Conservation (phyloP, 2,329 filamentous ascomycete genomes). For the Chaetomium globosum region DNA sequence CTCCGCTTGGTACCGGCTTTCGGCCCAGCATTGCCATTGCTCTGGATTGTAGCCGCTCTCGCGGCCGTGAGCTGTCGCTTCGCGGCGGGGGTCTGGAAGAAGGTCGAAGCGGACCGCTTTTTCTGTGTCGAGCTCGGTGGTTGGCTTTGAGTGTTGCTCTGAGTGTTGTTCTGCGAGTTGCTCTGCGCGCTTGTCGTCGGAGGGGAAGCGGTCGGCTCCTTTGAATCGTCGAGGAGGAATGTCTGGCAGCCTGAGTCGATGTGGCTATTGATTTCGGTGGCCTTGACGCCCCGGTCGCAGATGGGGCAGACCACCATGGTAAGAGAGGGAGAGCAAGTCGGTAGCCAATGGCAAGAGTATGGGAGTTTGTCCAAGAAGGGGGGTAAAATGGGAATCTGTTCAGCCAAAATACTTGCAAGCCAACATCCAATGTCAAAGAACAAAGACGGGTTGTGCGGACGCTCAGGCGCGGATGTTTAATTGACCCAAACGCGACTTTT, state of each 20-base stretch:
- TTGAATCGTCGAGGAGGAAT: slow-evolving; percentile 60
- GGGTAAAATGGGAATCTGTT: slow-evolving; percentile 9
- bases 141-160: slow-evolving; percentile 41
- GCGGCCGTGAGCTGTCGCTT: slow-evolving; percentile 52
- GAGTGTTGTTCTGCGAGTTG: slow-evolving; percentile 38
- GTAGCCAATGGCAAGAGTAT: neutral
- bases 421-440: neutral
- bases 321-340: neutral
- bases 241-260: slow-evolving; percentile 80
- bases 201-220: slow-evolving; percentile 32
- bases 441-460: neutral
- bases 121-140: slow-evolving; percentile 51
- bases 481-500: slow-evolving; percentile 4
- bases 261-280: slow-evolving; percentile 81
- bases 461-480: slow-evolving; percentile 1
- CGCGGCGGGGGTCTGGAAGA: slow-evolving; percentile 64
- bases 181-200: slow-evolving; percentile 43
- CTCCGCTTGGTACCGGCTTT: slow-evolving; percentile 52
- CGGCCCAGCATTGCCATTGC: slow-evolving; percentile 28
- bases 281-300: slow-evolving; percentile 72
- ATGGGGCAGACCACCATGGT: slow-evolving; percentile 74
- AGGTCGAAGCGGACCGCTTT: slow-evolving; percentile 59
- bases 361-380: slow-evolving; percentile 3
- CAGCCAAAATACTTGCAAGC: neutral
- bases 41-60: slow-evolving; percentile 36